Conservation (phyloP, 139 green algal species). For the Chlorella sp. region DNA sequence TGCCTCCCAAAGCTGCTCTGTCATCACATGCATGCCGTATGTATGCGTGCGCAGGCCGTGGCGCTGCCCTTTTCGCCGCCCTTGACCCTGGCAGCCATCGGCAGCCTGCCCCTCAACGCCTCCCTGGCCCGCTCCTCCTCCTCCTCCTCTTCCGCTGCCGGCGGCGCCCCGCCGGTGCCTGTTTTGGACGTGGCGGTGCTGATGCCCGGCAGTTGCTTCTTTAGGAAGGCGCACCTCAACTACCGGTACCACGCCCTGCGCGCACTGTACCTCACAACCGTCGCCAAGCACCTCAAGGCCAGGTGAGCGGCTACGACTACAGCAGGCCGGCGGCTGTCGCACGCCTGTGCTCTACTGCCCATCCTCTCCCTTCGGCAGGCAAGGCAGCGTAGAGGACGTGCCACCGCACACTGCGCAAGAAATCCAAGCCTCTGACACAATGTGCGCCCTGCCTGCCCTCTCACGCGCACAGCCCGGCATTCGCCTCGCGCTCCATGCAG, state of each 20-base stretch:
- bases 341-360: too few relatives aligned
- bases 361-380: too few relatives aligned
- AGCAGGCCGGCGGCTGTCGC: too few relatives aligned
- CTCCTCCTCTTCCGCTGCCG: neutral
- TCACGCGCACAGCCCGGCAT: conserved; percentile 6
- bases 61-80: conserved; percentile 34
- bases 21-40: neutral
- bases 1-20: too few relatives aligned
- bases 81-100: conserved; percentile 16
- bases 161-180: neutral
- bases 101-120: conserved; percentile 21
- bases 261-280: conserved; percentile 47
- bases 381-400: too few relatives aligned
- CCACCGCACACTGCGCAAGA: too few relatives aligned
- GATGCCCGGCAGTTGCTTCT: conserved; percentile 55
- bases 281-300: conserved; percentile 30
- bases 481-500: conserved; percentile 17
- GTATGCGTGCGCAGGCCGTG: conserved; percentile 8
- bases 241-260: conserved; percentile 69
- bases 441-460: neutral
- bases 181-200: conserved; percentile 63
- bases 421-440: too few relatives aligned
- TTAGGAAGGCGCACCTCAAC: conserved; percentile 68
- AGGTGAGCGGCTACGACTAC: too few relatives aligned
- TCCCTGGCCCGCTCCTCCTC: neutral